Conservation (phyloP, 1,139 yeast genomes). For the Groenewaldozyma sp. region DNA sequence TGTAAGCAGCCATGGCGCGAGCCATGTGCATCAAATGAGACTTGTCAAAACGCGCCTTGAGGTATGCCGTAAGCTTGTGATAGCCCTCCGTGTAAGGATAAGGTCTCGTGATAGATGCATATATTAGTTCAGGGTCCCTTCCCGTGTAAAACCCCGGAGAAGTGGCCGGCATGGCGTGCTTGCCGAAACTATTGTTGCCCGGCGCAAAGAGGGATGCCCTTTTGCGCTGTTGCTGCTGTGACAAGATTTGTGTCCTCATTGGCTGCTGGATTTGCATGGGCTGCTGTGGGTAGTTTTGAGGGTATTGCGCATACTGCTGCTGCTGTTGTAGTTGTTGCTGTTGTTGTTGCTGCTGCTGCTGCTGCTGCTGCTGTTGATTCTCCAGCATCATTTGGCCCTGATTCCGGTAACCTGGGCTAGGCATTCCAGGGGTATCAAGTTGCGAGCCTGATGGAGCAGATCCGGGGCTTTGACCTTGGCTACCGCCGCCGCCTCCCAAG, state of each 20-base stretch:
- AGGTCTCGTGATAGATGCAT: conserved; percentile 38
- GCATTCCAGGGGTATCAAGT: neutral
- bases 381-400: conserved; percentile 3
- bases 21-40: conserved; percentile 75
- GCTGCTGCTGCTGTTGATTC: conserved; percentile 1
- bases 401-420: no score
- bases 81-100: conserved; percentile 86
- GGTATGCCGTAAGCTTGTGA: conserved; percentile 69
- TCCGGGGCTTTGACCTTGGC: neutral
- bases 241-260: neutral
- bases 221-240: neutral
- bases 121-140: conserved; percentile 24
- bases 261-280: neutral
- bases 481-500: neutral
- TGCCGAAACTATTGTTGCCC: no score
- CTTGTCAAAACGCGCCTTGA: conserved; percentile 61
- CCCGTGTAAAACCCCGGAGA: neutral
- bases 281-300: neutral
- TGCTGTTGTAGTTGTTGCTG: neutral
- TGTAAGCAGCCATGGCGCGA: conserved; percentile 75
- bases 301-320: neutral
- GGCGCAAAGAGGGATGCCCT: no score
- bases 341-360: neutral
- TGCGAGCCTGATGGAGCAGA: neutral
- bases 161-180: conserved; percentile 1